Conservation (phyloP, 345 rosid species). For the Barbarea vulgaris region DNA sequence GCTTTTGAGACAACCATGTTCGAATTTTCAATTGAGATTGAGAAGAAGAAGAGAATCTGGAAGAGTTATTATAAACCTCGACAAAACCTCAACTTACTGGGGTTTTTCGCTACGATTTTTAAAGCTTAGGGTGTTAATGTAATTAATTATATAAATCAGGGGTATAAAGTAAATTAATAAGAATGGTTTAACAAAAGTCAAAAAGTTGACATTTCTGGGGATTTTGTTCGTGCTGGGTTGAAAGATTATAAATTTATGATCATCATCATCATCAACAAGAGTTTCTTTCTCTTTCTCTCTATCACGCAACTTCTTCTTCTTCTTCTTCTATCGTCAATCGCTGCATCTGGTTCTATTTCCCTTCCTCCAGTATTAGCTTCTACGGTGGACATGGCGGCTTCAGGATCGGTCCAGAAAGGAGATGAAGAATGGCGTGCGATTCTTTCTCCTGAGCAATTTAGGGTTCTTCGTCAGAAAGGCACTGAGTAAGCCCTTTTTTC, state of each 20-base stretch:
- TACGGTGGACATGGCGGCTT: slow-evolving; percentile 58
- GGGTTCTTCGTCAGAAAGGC: slow-evolving; percentile 74
- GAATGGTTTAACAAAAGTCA: neutral
- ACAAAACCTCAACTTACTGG: neutral
- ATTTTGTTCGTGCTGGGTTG: neutral
- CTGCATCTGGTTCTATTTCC: neutral
- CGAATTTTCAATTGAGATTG: neutral
- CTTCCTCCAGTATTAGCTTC: neutral
- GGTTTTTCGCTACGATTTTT: neutral
- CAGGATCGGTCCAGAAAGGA: slow-evolving; percentile 58
- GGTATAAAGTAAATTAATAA: neutral
- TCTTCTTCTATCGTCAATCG: neutral
- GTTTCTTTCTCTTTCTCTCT: neutral
- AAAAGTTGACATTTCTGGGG: neutral
- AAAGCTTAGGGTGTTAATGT: neutral
- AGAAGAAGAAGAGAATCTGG: neutral
- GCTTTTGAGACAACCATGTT: slow-evolving; percentile 31
- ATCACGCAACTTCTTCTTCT: neutral
- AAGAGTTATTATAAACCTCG: neutral
- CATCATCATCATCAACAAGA: neutral
- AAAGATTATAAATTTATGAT: neutral
- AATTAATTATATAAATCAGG: neutral
- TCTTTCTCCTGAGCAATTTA: slow-evolving; percentile 79
- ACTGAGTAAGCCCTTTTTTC: slow-evolving; percentile 57
- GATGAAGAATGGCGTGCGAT: slow-evolving; percentile 87